Evolutionary conservation across 495 filamentous ascomycete genomes (phyloP).

Genomic region (Opeltia flavorubescens): DNA sequence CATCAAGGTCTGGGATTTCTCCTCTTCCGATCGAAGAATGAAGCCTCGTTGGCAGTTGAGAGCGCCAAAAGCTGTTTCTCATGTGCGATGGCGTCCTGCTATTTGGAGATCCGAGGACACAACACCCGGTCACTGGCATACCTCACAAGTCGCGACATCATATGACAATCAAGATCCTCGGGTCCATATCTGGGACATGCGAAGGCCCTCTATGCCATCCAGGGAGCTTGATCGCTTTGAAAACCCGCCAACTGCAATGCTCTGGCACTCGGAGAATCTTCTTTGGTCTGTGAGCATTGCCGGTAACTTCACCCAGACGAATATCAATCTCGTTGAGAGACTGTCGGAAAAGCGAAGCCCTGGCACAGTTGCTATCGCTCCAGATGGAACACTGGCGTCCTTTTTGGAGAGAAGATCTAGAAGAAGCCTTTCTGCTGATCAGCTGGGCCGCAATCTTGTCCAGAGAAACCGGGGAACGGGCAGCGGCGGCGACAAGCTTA

Average conservation of each 20-base stretch:
- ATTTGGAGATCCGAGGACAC: conserved; percentile 55
- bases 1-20: conserved; percentile 87
- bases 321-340: conserved; percentile 68
- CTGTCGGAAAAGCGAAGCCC: conserved; percentile 31
- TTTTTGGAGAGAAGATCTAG: conserved; percentile 14
- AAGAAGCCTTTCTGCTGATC: conserved; percentile 4
- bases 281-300: conserved; percentile 84
- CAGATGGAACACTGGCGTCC: conserved; percentile 11
- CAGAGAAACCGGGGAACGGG: conserved; percentile 11
- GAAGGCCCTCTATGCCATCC: conserved; percentile 71
- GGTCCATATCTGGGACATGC: conserved; percentile 87
- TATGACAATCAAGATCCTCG: conserved; percentile 52
- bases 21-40: conserved; percentile 61
- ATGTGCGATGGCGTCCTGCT: conserved; percentile 76
- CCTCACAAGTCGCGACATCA: conserved; percentile 53
- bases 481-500: conserved; percentile 20
- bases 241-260: conserved; percentile 54
- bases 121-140: conserved; percentile 48
- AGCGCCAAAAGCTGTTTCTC: conserved; percentile 53
- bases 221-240: conserved; percentile 70
- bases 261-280: conserved; percentile 84
- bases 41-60: conserved; percentile 52
- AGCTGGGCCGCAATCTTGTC: conserved; percentile 4
- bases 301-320: conserved; percentile 74
- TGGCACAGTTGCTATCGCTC: conserved; percentile 6